A percentile compares a stretch with the other conserved stretches of the same genome.
Conservation (phyloP, 1,139 yeast species). For the Kodamaea ohmeri region DNA sequence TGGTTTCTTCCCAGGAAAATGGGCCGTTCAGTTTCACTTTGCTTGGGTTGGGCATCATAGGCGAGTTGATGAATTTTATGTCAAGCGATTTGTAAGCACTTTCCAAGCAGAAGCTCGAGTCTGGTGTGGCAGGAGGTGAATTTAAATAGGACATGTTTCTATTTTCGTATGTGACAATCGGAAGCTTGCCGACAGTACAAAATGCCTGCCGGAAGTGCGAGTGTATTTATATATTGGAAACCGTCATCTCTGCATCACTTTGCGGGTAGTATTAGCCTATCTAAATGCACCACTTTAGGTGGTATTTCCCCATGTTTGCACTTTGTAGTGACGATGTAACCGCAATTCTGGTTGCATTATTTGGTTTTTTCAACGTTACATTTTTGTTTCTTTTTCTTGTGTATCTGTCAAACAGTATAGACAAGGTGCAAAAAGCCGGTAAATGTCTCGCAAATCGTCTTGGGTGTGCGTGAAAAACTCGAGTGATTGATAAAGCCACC, state of each 20-base stretch:
- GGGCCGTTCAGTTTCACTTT: conserved; percentile 29
- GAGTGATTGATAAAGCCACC: too few species aligned
- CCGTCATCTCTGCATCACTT: too few species aligned
- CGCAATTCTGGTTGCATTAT: not conserved
- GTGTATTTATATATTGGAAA: not conserved
- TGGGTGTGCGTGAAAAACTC: too few species aligned
- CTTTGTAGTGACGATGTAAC: conserved; percentile 1
- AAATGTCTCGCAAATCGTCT: too few species aligned
- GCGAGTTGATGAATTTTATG: conserved; percentile 27
- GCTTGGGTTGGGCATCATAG: conserved; percentile 42
- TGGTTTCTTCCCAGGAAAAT: conserved; percentile 36
- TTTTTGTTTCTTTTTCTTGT: not conserved
- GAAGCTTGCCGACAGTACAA: too few species aligned
- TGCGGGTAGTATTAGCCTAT: not conserved
- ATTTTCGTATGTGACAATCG: not conserved
- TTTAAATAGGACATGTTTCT: conserved; percentile 14
- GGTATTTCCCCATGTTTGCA: not conserved
- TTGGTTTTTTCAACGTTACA: not conserved
- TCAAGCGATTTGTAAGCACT: conserved; percentile 18
- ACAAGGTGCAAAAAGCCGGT: too few species aligned
- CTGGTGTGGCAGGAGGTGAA: conserved; percentile 19
- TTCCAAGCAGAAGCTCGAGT: conserved; percentile 12
- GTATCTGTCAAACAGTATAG: not conserved
- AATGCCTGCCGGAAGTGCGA: too few species aligned
- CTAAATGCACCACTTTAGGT: not conserved